phyloP scores from a whole-genome alignment of 1,284 basidiomycete species.

The Bjerkandera adusta region DNA sequence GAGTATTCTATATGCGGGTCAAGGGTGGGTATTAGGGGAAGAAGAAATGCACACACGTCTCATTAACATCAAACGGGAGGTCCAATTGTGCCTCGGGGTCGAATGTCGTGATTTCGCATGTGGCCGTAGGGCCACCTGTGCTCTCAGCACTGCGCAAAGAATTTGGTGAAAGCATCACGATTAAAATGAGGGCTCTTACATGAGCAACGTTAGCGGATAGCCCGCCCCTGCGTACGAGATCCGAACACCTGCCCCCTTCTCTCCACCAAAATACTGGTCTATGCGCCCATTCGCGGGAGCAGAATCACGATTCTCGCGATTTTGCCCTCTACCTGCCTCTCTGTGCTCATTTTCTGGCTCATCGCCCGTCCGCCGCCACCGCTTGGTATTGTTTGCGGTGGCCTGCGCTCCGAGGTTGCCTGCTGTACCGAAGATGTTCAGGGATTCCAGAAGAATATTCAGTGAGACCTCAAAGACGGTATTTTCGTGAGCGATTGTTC shows the following conservation, averaged over 20 bases:
- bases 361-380: conserved; percentile 38
- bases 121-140: conserved; percentile 79
- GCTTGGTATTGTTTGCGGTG: conserved; percentile 12
- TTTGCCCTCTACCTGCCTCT: conserved; percentile 19
- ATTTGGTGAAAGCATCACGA: conserved; percentile 6
- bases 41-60: conserved; percentile 46
- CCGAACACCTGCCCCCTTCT: conserved; percentile 79
- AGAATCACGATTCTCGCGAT: neutral
- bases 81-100: conserved; percentile 83
- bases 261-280: conserved; percentile 53
- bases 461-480: conserved; percentile 82
- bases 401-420: conserved; percentile 35
- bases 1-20: conserved; percentile 48
- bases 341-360: conserved; percentile 44
- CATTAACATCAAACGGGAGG: conserved; percentile 72
- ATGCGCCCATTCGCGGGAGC: conserved; percentile 29
- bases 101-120: conserved; percentile 85
- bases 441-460: conserved; percentile 80
- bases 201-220: conserved; percentile 73
- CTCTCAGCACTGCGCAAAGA: conserved; percentile 74
- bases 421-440: conserved; percentile 91
- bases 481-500: conserved; percentile 18
- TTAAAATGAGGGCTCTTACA: conserved; percentile 54
- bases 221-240: conserved; percentile 82
- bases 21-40: neutral